Evolutionary conservation across 2,329 filamentous ascomycete genomes (phyloP).

Genomic region (Hypoxylon sp.): DNA sequence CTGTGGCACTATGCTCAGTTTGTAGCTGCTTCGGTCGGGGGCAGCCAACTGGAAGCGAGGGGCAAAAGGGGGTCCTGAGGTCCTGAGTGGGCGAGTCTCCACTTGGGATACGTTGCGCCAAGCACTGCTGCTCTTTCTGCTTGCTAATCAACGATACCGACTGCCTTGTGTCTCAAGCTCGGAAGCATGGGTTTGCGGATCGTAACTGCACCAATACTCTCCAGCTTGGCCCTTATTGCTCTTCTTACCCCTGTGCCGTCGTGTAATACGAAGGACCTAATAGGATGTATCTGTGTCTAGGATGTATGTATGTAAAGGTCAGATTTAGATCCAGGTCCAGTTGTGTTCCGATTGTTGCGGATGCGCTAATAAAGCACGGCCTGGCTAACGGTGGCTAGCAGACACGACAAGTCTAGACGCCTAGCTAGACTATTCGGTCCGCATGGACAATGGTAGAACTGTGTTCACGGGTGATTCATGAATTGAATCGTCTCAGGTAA

Average conservation of each 20-base stretch:
- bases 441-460: conserved; percentile 31
- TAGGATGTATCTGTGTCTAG: conserved; percentile 1
- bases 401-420: conserved; percentile 36
- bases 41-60: conserved; percentile 31
- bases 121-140: conserved; percentile 25
- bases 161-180: conserved; percentile 25
- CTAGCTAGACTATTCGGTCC: conserved; percentile 38
- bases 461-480: conserved; percentile 26
- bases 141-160: conserved; percentile 38
- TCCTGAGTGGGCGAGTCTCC: conserved; percentile 36
- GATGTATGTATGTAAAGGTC: conserved; percentile 9
- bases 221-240: conserved; percentile 6
- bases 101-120: conserved; percentile 40
- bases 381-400: conserved; percentile 12
- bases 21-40: conserved; percentile 28
- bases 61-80: conserved; percentile 38
- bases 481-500: conserved; percentile 9
- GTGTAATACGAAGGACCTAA: conserved; percentile 21
- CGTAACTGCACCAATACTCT: conserved; percentile 21
- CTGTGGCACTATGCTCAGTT: conserved; percentile 33
- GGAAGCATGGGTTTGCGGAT: conserved; percentile 25
- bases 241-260: background rate
- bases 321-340: conserved; percentile 4
- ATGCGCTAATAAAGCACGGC: conserved; percentile 38
- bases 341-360: conserved; percentile 28